Percentiles rank a stretch among this genome's conserved stretches.
Conservation (phyloP, 768 basidiomycete species). For the Pleurotus sapidus region DNA sequence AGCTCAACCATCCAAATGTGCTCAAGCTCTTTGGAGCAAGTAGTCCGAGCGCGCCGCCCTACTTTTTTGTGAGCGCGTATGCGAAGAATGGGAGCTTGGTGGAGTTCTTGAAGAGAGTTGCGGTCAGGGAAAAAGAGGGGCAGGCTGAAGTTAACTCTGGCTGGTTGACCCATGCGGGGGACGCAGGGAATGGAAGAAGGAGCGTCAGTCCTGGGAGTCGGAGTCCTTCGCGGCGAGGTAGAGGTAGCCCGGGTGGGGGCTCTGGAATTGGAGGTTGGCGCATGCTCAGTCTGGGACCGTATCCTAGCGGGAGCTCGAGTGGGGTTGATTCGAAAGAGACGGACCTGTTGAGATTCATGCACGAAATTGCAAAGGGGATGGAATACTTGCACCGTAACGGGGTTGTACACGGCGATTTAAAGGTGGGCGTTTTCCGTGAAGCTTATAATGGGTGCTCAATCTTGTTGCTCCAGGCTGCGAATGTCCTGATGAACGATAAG, state of each 20-base stretch:
- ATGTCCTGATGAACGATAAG: slow-evolving; percentile 71
- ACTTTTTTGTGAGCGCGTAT: slow-evolving; percentile 80
- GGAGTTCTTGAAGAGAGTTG: slow-evolving; percentile 47
- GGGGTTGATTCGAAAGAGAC: not conserved
- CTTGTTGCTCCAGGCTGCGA: slow-evolving; percentile 47
- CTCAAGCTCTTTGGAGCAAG: slow-evolving; percentile 77
- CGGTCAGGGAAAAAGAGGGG: slow-evolving; percentile 19
- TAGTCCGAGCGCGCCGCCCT: slow-evolving; percentile 66
- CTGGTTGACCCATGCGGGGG: slow-evolving; percentile 10
- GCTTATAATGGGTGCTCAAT: not conserved
- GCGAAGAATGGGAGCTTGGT: slow-evolving; percentile 63
- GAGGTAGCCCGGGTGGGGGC: slow-evolving; percentile 3
- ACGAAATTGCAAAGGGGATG: slow-evolving; percentile 81
- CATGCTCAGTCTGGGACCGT: slow-evolving; percentile 6
- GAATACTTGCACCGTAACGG: slow-evolving; percentile 68
- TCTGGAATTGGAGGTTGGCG: slow-evolving; percentile 3
- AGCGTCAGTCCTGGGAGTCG: slow-evolving; percentile 7
- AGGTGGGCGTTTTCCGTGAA: slow-evolving; percentile 40
- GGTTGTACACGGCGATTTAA: slow-evolving; percentile 79
- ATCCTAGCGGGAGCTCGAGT: slow-evolving; percentile 4
- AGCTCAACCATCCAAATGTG: slow-evolving; percentile 65
- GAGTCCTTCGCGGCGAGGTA: not conserved
- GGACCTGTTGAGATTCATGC: slow-evolving; percentile 58
- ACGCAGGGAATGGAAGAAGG: slow-evolving; percentile 8
- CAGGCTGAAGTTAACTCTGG: slow-evolving; percentile 4